Conservation (phyloP, 805 yeast genomes). For the Phaffomyces antillensis region DNA sequence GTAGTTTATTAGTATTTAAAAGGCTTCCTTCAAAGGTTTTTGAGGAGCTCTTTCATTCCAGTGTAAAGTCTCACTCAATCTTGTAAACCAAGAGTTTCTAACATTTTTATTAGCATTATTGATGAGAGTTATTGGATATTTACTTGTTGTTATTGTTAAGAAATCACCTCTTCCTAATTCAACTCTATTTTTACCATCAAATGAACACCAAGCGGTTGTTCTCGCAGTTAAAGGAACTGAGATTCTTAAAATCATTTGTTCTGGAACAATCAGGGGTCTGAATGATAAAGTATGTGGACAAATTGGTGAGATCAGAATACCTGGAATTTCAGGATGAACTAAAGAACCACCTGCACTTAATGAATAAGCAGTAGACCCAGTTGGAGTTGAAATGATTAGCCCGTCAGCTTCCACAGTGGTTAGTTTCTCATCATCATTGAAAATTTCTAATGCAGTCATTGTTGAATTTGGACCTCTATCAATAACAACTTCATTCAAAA, state of each 20-base stretch:
- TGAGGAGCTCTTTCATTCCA: conserved; percentile 30
- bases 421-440: conserved; percentile 39
- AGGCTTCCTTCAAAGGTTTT: conserved; percentile 17
- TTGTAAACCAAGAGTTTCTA: conserved; percentile 24
- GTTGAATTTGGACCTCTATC: conserved; percentile 47
- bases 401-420: conserved; percentile 68
- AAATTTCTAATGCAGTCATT: conserved; percentile 44
- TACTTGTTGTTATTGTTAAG: conserved; percentile 27
- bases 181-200: conserved; percentile 29
- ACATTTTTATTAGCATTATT: conserved; percentile 4
- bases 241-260: conserved; percentile 24
- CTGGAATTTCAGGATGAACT: conserved; percentile 47
- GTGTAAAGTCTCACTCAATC: conserved; percentile 27
- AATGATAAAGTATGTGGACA: conserved; percentile 48
- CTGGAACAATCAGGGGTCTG: conserved; percentile 46
- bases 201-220: conserved; percentile 30
- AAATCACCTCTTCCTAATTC: conserved; percentile 27
- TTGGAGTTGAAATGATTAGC: conserved; percentile 55
- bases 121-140: conserved; percentile 26
- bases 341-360: conserved; percentile 48
- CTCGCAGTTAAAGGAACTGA: conserved; percentile 29
- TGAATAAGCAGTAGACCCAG: conserved; percentile 58
- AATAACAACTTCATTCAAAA: conserved; percentile 44
- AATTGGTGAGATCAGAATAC: conserved; percentile 48
- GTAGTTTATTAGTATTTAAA: background rate